phyloP scores from a whole-genome alignment of 2,329 filamentous ascomycete genomes.

The Madurella fahalii region DNA sequence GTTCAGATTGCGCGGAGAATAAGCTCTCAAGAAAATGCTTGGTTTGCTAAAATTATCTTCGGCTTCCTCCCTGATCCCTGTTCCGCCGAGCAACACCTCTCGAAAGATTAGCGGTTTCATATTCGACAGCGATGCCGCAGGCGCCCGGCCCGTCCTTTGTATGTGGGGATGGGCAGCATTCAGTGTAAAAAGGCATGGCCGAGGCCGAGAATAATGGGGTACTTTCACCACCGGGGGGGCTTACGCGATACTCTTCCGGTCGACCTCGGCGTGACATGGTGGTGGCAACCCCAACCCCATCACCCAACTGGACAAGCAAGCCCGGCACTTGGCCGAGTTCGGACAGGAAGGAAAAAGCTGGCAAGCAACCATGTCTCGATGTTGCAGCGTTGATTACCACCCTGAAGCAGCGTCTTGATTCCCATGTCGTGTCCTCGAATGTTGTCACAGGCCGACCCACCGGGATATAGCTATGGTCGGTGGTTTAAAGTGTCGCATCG shows the following conservation, averaged over 20 bases:
- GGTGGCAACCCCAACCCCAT: not conserved
- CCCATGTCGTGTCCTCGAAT: not conserved
- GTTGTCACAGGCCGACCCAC: no score
- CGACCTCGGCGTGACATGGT: conserved; percentile 10
- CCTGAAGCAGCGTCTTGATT: conserved; percentile 7
- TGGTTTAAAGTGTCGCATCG: not conserved
- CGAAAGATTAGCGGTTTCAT: not conserved
- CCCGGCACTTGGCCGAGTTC: conserved; percentile 16
- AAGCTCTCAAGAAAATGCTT: no score
- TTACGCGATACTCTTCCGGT: no score
- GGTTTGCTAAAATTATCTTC: not conserved
- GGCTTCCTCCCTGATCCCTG: not conserved
- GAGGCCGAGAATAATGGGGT: no score
- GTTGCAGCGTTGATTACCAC: conserved; percentile 11
- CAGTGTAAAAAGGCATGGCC: no score
- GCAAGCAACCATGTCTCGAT: conserved; percentile 16
- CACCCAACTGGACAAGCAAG: not conserved
- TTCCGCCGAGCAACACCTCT: not conserved
- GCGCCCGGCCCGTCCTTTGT: no score
- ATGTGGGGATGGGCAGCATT: no score
- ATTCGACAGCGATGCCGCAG: no score
- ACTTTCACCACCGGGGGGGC: no score
- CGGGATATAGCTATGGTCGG: no score
- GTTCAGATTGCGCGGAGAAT: not conserved
- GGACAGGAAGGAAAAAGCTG: conserved; percentile 7